These are phyloP conservation scores for Lunasporangiospora selenospora DNA, from an alignment of 192 early-diverging fungal species.

Conservation along the genomic window DNA sequence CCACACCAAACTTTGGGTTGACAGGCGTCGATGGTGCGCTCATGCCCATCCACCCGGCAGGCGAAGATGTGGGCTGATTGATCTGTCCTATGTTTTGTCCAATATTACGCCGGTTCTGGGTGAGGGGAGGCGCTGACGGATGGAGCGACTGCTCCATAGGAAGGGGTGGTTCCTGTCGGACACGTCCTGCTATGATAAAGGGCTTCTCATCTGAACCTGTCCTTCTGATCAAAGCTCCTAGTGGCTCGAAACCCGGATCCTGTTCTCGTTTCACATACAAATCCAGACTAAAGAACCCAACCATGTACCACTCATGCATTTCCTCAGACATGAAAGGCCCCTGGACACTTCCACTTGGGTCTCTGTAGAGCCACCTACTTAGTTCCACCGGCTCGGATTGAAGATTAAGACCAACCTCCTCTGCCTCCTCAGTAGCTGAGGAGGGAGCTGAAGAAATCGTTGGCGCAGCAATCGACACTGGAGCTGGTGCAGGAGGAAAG, in stretches of 20 bases:
- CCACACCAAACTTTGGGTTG: conserved; percentile 34
- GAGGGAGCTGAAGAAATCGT: too few species aligned
- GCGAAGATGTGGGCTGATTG: conserved; percentile 10
- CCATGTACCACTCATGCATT: conserved; percentile 96
- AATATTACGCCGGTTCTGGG: conserved; percentile 13
- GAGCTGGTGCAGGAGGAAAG: too few species aligned
- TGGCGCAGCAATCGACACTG: too few species aligned
- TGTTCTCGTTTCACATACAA: conserved; percentile 86
- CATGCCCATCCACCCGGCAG: conserved; percentile 35
- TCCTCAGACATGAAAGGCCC: conserved; percentile 85
- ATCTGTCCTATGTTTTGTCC: conserved; percentile 12
- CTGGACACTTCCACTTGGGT: conserved; percentile 84
- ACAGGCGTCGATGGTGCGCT: conserved; percentile 37
- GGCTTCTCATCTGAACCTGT: conserved; percentile 73
- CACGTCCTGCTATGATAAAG: conserved; percentile 56
- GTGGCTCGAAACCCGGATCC: conserved; percentile 78
- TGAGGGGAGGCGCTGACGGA: conserved; percentile 21
- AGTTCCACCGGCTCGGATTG: conserved; percentile 35
- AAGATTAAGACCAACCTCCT: too few species aligned
- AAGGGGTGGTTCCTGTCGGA: conserved; percentile 46
- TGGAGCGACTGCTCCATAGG: conserved; percentile 14
- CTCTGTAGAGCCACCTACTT: conserved; percentile 83
- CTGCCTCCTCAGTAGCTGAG: too few species aligned
- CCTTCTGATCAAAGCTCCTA: conserved; percentile 70
- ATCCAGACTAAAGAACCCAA: conserved; percentile 82